Evolutionary conservation across 2,329 filamentous ascomycete genomes (phyloP).

Genomic region (Sporothrix curviconia): DNA sequence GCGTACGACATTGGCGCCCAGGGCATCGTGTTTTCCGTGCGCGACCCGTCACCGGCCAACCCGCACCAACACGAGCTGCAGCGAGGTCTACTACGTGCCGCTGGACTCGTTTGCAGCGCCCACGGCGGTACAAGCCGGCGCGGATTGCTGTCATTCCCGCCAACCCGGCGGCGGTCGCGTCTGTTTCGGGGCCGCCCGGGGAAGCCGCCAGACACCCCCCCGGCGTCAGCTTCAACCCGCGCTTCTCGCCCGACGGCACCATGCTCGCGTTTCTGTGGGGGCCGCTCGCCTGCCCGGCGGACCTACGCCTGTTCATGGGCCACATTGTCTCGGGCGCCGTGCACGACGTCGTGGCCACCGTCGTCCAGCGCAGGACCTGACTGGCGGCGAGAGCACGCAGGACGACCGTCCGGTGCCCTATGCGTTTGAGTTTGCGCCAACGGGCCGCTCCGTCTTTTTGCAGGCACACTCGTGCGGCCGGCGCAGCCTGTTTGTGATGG

Average conservation of each 20-base stretch:
- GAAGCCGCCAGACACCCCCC: too few species aligned
- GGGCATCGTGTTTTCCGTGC: slow-evolving; percentile 31
- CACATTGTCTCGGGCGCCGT: slow-evolving; percentile 25
- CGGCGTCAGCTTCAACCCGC: slow-evolving; percentile 22
- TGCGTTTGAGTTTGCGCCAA: slow-evolving; percentile 30
- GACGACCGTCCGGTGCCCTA: slow-evolving; percentile 24
- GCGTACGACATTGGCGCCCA: slow-evolving; percentile 29
- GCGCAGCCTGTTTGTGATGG: slow-evolving; percentile 28
- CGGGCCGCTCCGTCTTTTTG: slow-evolving; percentile 30
- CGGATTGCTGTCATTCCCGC: background rate
- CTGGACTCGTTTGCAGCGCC: slow-evolving; percentile 28
- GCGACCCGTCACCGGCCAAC: slow-evolving; percentile 19
- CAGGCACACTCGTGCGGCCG: slow-evolving; percentile 30
- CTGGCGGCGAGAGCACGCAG: too few species aligned
- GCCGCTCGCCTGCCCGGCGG: slow-evolving; percentile 21
- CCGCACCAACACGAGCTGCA: slow-evolving; percentile 14
- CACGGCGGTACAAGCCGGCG: slow-evolving; percentile 18
- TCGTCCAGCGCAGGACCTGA: too few species aligned
- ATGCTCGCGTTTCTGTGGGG: slow-evolving; percentile 31
- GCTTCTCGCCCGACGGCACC: slow-evolving; percentile 33
- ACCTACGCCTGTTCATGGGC: slow-evolving; percentile 28
- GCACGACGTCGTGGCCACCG: slow-evolving; percentile 26
- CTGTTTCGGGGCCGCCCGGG: too few species aligned
- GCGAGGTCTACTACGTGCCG: slow-evolving; percentile 29
- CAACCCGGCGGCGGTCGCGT: background rate